These are phyloP conservation scores for Malus sylvestris DNA, from an alignment of 306 rosid genomes.

Conservation along the genomic window DNA sequence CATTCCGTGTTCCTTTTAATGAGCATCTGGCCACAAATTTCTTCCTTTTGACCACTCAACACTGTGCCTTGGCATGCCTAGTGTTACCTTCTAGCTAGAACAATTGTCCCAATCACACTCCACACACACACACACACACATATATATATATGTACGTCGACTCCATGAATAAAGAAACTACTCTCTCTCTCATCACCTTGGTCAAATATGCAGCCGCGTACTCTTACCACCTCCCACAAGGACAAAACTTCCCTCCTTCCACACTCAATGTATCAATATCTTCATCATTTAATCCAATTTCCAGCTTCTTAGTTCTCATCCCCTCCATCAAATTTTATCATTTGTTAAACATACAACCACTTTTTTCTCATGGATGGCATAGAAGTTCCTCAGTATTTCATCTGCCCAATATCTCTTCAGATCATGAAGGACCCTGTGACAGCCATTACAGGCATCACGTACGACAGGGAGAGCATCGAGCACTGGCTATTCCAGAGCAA, in stretches of 20 bases:
- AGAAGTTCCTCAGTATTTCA: constrained; percentile 60
- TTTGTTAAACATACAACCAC: not conserved
- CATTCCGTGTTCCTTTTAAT: not conserved
- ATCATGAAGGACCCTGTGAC: constrained; percentile 81
- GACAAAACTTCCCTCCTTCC: not conserved
- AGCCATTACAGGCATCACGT: constrained; percentile 64
- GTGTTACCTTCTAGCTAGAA: not conserved
- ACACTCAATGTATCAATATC: not conserved
- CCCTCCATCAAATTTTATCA: not conserved
- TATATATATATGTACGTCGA: not conserved
- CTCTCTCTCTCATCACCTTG: not conserved
- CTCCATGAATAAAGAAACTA: not conserved
- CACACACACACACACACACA: not conserved
- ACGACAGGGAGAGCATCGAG: constrained; percentile 66
- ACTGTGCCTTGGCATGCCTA: constrained; percentile 9
- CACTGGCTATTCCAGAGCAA: constrained; percentile 47
- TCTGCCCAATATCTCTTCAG: constrained; percentile 68
- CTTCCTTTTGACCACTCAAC: constrained; percentile 49
- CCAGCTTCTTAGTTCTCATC: not conserved
- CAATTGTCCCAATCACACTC: not conserved
- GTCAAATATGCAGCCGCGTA: not conserved
- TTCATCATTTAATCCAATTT: not conserved
- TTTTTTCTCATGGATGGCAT: constrained; percentile 47
- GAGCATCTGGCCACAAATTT: not conserved
- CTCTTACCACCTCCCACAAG: not conserved